Evolutionary conservation across 495 filamentous ascomycete genomes (phyloP).

Genomic region (Apiosordaria backusii): DNA sequence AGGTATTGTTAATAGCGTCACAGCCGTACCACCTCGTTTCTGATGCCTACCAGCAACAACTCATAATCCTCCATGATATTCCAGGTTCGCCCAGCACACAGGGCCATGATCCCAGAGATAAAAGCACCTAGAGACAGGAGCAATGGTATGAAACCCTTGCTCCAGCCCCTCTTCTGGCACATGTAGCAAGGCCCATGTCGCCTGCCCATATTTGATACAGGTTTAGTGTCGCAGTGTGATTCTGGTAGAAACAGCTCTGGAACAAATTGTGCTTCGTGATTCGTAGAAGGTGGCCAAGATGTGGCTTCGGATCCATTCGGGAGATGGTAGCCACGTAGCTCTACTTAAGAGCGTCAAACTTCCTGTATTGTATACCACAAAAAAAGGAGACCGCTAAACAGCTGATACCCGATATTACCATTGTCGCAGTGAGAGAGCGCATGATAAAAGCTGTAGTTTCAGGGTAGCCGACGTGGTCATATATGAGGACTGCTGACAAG

Average conservation of each 20-base stretch:
- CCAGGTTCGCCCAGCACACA: background rate
- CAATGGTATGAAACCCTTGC: background rate
- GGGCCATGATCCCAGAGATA: background rate
- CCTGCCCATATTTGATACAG: background rate
- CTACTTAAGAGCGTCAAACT: background rate
- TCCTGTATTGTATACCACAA: background rate
- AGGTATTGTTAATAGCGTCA: background rate
- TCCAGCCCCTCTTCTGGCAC: background rate
- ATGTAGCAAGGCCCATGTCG: background rate
- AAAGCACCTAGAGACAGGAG: background rate
- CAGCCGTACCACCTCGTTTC: no score
- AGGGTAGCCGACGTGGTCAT: background rate
- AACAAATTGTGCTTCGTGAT: no score
- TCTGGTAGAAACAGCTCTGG: background rate
- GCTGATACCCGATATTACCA: background rate
- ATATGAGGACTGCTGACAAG: background rate
- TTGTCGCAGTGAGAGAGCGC: background rate
- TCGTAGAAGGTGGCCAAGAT: no score
- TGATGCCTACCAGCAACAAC: background rate
- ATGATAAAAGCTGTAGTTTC: background rate
- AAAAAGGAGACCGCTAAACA: background rate
- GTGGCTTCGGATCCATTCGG: no score
- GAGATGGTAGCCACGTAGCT: no score
- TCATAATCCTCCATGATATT: background rate
- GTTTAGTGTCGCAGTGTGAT: background rate